Evolutionary conservation across 441 rosid genomes (phyloP).

Genomic region (Rhodomyrtus psidioides): DNA sequence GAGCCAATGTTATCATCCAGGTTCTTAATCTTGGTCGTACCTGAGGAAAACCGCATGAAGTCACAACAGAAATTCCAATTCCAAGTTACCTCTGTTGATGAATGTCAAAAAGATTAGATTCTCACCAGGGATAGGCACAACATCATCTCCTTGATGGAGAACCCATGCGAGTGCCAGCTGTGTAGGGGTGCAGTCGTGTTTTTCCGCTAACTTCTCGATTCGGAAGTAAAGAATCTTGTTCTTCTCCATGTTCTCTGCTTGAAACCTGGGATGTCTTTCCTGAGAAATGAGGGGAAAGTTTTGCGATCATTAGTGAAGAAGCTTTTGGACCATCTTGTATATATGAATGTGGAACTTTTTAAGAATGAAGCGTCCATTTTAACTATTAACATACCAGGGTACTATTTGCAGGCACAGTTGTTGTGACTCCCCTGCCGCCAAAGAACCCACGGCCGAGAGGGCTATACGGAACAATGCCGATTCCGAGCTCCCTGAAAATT

Average conservation of each 20-base stretch:
- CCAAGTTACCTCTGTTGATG: not conserved
- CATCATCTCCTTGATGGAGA: slow-evolving; percentile 23
- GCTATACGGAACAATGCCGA: slow-evolving; percentile 19
- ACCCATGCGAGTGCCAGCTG: slow-evolving; percentile 29
- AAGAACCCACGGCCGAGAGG: slow-evolving; percentile 31
- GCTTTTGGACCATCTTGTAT: not conserved
- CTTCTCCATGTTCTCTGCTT: slow-evolving; percentile 16
- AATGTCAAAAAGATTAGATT: not conserved
- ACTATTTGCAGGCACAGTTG: slow-evolving; percentile 7
- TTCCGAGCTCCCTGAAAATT: slow-evolving; percentile 22
- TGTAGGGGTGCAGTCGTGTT: slow-evolving; percentile 14
- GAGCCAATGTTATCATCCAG: slow-evolving; percentile 27
- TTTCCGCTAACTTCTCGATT: slow-evolving; percentile 10
- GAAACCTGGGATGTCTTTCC: slow-evolving; percentile 19
- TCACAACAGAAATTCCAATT: not conserved
- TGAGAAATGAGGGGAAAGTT: not conserved
- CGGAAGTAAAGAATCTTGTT: slow-evolving; percentile 20
- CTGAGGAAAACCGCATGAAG: not conserved
- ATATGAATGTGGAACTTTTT: not conserved
- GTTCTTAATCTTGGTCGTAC: slow-evolving; percentile 35
- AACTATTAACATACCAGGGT: slow-evolving; percentile 7
- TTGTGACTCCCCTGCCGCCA: slow-evolving; percentile 22
- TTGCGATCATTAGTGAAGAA: not conserved
- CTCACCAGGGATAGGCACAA: slow-evolving; percentile 25
- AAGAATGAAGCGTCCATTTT: not conserved